Percentiles rank a stretch among this genome's conserved stretches.
Conservation (phyloP, 768 basidiomycete genomes). For the Boletus tylopilopsis region DNA sequence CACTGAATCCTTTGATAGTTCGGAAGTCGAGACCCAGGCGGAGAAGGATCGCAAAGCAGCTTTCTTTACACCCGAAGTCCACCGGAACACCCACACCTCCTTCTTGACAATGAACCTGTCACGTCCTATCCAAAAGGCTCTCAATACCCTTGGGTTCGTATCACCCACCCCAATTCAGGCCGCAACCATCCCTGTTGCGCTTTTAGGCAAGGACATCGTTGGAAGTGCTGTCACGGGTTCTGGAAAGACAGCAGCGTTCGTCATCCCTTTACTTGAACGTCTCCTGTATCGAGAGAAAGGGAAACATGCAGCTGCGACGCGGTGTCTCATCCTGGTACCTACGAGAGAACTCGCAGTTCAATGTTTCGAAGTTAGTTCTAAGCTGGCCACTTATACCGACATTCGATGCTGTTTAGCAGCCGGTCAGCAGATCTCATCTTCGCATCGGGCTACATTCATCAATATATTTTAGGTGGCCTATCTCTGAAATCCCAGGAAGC, state of each 20-base stretch:
- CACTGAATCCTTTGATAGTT: constrained; percentile 54
- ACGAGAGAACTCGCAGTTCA: constrained; percentile 96
- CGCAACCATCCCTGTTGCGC: constrained; percentile 88
- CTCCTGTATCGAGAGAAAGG: constrained; percentile 89
- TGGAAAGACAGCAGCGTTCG: constrained; percentile 97
- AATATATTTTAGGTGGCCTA: constrained; percentile 64
- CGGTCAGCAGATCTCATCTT: constrained; percentile 46
- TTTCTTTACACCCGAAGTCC: constrained; percentile 71
- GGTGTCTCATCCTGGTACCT: constrained; percentile 90
- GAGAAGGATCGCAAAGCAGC: constrained; percentile 75
- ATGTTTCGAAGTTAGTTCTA: constrained; percentile 88
- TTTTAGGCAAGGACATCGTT: constrained; percentile 93
- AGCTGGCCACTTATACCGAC: constrained; percentile 83
- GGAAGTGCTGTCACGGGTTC: constrained; percentile 96
- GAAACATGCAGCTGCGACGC: constrained; percentile 77
- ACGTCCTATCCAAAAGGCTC: constrained; percentile 86
- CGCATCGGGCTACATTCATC: constrained; percentile 1
- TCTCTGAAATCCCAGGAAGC: constrained; percentile 91
- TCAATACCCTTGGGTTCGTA: constrained; percentile 75
- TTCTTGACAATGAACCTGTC: constrained; percentile 95
- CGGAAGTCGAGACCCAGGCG: constrained; percentile 55
- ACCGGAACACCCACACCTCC: constrained; percentile 59
- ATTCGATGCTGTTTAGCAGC: constrained; percentile 89
- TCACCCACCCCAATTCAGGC: constrained; percentile 96
- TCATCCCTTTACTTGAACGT: constrained; percentile 91